Conservation (phyloP, 1,139 yeast genomes). For the Hyphopichia fennica region DNA sequence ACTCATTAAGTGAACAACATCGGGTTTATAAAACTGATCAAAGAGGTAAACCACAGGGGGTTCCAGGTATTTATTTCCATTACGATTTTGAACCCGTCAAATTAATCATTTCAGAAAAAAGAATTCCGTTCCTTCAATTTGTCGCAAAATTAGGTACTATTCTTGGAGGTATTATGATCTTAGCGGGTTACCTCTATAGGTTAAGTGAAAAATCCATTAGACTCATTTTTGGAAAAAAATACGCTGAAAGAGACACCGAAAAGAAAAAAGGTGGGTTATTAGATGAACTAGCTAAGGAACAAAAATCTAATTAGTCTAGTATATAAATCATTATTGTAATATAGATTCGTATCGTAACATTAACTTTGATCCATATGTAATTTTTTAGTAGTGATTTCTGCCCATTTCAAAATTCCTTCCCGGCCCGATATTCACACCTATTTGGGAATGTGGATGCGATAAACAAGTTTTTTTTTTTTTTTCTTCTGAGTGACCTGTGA, state of each 20-base stretch:
- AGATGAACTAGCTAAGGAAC: conserved; percentile 9
- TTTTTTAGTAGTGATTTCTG: no score
- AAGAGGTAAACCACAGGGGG: conserved; percentile 26
- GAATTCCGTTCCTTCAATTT: conserved; percentile 78
- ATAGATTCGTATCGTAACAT: no score
- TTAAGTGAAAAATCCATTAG: conserved; percentile 47
- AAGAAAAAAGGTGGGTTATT: conserved; percentile 41
- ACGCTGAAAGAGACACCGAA: conserved; percentile 56
- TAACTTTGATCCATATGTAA: no score
- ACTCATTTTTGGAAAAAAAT: conserved; percentile 50
- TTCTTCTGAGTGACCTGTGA: no score
- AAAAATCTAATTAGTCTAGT: no score
- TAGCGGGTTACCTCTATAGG: conserved; percentile 50
- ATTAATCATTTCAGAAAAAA: conserved; percentile 63
- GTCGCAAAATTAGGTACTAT: conserved; percentile 78
- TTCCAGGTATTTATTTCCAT: conserved; percentile 80
- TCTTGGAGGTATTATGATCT: conserved; percentile 65
- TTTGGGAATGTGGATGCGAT: no score
- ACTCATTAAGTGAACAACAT: conserved; percentile 67
- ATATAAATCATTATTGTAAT: not conserved
- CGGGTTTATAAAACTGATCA: conserved; percentile 20
- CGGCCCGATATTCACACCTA: no score
- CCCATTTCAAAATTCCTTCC: no score
- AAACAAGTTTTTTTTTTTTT: no score
- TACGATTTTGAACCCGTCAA: conserved; percentile 90